Percentiles rank a stretch among this genome's conserved stretches.
Evolutionary conservation across 2,329 filamentous ascomycete genomes (phyloP).

Genomic region (Venturia nashicola): DNA sequence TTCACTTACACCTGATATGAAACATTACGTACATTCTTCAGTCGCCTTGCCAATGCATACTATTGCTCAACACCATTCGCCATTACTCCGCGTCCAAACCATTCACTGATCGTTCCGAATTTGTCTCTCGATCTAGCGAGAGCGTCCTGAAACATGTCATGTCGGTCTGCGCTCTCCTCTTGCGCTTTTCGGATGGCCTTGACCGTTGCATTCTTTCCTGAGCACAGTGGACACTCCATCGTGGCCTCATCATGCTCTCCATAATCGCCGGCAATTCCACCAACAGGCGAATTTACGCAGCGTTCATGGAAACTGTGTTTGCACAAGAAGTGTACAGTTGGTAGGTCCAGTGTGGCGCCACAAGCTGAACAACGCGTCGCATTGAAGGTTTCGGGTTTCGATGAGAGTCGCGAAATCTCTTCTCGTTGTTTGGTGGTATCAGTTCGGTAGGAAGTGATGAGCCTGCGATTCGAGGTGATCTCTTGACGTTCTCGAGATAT

Average conservation of each 20-base stretch:
- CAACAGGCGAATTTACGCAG: slow-evolving; percentile 53
- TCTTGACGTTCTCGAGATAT: slow-evolving; percentile 82
- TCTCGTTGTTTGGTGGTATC: slow-evolving; percentile 71
- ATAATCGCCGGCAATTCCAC: slow-evolving; percentile 22
- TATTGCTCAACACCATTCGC: slow-evolving; percentile 22
- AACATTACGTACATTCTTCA: neutral
- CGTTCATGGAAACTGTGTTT: slow-evolving; percentile 94
- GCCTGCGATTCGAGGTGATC: slow-evolving; percentile 63
- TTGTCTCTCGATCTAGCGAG: slow-evolving; percentile 66
- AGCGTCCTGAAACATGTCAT: slow-evolving; percentile 79
- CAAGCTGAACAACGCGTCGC: slow-evolving; percentile 80
- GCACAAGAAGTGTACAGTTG: slow-evolving; percentile 90
- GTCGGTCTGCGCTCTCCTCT: slow-evolving; percentile 71
- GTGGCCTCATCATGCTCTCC: slow-evolving; percentile 50
- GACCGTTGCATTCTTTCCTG: slow-evolving; percentile 74
- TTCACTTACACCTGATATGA: neutral
- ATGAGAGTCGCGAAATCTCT: slow-evolving; percentile 65
- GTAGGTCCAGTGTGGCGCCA: slow-evolving; percentile 65
- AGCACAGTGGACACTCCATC: slow-evolving; percentile 72
- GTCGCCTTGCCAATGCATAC: neutral
- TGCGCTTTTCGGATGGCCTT: slow-evolving; percentile 77
- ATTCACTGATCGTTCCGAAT: slow-evolving; percentile 86
- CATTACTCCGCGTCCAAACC: slow-evolving; percentile 93
- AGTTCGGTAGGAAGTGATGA: slow-evolving; percentile 70
- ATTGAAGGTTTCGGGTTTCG: slow-evolving; percentile 80